A percentile compares a stretch with the other conserved stretches of the same genome.
phyloP scores from a whole-genome alignment of 306 rosid genomes.

The Alnus glutinosa region DNA sequence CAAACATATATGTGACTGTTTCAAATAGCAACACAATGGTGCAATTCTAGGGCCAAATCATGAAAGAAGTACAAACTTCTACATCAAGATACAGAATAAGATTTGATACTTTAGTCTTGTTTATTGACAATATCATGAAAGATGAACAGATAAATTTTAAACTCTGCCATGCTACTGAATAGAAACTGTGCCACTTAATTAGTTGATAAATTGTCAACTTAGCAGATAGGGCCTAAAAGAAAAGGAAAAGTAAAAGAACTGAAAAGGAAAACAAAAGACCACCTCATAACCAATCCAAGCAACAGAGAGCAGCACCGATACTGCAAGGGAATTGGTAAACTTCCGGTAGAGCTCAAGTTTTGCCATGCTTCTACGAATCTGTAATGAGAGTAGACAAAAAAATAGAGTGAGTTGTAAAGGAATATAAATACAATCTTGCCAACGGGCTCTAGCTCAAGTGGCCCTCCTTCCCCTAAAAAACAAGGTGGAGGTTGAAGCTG shows the following conservation, averaged over 20 bases:
- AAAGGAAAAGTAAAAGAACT: background rate
- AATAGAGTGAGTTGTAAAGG: background rate
- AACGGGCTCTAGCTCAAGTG: too few species aligned
- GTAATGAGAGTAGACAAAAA: conserved; percentile 21
- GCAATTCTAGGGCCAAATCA: background rate
- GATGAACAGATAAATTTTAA: background rate
- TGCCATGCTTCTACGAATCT: conserved; percentile 62
- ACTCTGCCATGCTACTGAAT: background rate
- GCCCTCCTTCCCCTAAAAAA: too few species aligned
- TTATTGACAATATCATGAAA: too few species aligned
- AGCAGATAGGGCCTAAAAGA: background rate
- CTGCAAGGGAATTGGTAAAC: conserved; percentile 78
- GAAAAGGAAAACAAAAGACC: conserved; percentile 15
- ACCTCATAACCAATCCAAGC: conserved; percentile 84
- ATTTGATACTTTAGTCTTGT: too few species aligned
- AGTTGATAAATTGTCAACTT: too few species aligned
- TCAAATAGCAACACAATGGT: background rate
- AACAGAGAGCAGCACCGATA: conserved; percentile 67
- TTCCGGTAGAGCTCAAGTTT: conserved; percentile 79
- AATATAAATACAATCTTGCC: too few species aligned
- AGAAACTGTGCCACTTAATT: background rate
- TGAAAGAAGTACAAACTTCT: too few species aligned
- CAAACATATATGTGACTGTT: background rate
- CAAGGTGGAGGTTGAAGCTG: too few species aligned
- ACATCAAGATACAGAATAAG: too few species aligned